Conservation (phyloP, 257 asterid genomes). For the Fraxinus anomala region DNA sequence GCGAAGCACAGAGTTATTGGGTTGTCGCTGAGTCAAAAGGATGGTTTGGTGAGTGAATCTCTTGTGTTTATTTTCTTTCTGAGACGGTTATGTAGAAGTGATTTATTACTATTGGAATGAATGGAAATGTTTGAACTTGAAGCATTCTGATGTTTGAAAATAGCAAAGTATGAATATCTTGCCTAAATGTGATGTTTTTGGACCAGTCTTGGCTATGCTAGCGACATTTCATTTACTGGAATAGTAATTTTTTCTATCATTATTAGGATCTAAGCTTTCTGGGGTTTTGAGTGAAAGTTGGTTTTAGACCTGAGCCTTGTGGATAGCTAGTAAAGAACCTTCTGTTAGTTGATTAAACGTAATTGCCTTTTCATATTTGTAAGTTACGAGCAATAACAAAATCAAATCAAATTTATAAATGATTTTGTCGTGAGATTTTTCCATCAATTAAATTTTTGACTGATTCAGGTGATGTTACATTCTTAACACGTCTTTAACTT, state of each 20-base stretch:
- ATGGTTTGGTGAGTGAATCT: conserved; percentile 86
- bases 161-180: conserved; percentile 1
- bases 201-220: background rate
- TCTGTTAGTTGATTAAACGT: background rate
- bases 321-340: background rate
- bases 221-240: background rate
- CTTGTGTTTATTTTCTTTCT: conserved; percentile 1
- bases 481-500: background rate
- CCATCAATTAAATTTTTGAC: background rate
- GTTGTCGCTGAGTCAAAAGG: conserved; percentile 80
- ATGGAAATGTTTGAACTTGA: conserved; percentile 6
- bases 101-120: background rate
- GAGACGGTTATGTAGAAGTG: conserved; percentile 18
- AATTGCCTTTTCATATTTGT: background rate
- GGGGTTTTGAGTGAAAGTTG: background rate
- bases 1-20: conserved; percentile 99
- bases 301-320: background rate
- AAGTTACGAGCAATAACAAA: background rate
- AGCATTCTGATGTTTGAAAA: conserved; percentile 23
- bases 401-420: background rate
- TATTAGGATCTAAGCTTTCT: background rate
- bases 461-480: background rate
- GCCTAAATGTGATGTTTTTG: background rate
- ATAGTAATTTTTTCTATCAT: no score
- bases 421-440: background rate